Base-by-base conservation (phyloP, 345 rosid species). In the Viola odorata region DNA sequence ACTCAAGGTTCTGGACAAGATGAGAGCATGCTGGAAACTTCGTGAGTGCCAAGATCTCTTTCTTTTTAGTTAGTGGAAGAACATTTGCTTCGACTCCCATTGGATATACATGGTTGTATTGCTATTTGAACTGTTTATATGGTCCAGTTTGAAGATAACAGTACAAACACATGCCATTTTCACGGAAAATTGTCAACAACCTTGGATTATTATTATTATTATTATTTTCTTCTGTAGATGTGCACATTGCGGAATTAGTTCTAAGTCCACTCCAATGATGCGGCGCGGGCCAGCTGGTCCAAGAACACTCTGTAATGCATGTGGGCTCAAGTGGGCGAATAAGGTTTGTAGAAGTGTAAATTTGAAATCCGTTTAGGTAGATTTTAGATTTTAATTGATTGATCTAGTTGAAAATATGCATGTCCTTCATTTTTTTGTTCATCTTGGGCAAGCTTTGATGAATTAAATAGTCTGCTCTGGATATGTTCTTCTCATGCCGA, bases 271-370 rank as follows among this genome's bases (percentile, higher is more conserved):
- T 60, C 82, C 82, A 40, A 66, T 75, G 77, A 78, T 78, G 82
- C 82, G 77, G 10, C 79, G 82, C 55, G 82, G 82, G 32, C 82
- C 82, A 48, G 63, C 77, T 65, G 79, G 82, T 62, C 69, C 71
- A 45, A 62, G 76, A 58, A 72, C 76, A 12, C 72, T 72, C 36
- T 72, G 76, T 41, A 78, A 78, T 68, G 82, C 82, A 51, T 78
- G 82, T 36, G 82, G 82, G 63, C 82, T 78, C 61, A 75, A 71
- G 77, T 78, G 82, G 77, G 79, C 79, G 41, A 78, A 69, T 57
- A 78, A 78, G 77, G 77, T 72, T 32, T 40, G 38, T 3, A 10
- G 0, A 5, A 12, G 13, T 5, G 5, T 37, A 54, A 54, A 5
- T 54, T n/a, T 54, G 41, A 36, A 54, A 41, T 0, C 3, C 17